A percentile compares a stretch with the other conserved stretches of the same genome.
Conservation (phyloP, 306 rosid species). For the Prunus fruticosa region DNA sequence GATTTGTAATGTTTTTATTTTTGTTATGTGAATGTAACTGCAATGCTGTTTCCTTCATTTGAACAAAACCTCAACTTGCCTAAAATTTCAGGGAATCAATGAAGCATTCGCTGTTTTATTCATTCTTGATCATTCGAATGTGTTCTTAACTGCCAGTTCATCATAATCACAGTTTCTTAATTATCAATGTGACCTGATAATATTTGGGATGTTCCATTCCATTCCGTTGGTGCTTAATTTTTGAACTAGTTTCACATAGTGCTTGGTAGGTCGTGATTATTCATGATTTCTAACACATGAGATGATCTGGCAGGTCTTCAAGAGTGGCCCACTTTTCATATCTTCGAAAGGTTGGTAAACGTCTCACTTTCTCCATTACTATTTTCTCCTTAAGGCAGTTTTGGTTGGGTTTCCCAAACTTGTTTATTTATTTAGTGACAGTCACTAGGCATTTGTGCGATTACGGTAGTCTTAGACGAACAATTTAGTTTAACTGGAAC, state of each 20-base stretch:
- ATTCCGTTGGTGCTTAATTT: slow-evolving; percentile 10
- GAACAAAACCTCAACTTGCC: not conserved
- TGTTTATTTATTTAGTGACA: not conserved
- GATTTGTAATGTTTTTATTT: not conserved
- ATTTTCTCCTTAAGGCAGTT: not conserved
- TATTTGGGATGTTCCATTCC: not conserved
- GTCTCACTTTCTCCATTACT: slow-evolving; percentile 1
- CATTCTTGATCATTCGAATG: not conserved
- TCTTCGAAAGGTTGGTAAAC: slow-evolving; percentile 85
- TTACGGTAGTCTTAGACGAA: not conserved
- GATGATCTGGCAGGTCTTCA: slow-evolving; percentile 75
- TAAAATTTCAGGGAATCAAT: not conserved
- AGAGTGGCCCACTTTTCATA: slow-evolving; percentile 97
- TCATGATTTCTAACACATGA: slow-evolving; percentile 35
- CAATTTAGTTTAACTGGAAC: not conserved
- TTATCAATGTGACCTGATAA: not conserved
- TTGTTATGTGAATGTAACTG: not conserved
- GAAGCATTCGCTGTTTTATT: not conserved
- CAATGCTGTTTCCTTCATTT: not conserved
- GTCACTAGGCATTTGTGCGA: not conserved
- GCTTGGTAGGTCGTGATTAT: slow-evolving; percentile 6
- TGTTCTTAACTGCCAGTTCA: not conserved
- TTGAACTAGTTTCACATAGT: not conserved
- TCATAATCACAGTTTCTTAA: not conserved
- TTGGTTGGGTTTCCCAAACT: slow-evolving; percentile 13